Conservation (phyloP, 1,139 yeast genomes). For the Pneumocystis carinii region DNA sequence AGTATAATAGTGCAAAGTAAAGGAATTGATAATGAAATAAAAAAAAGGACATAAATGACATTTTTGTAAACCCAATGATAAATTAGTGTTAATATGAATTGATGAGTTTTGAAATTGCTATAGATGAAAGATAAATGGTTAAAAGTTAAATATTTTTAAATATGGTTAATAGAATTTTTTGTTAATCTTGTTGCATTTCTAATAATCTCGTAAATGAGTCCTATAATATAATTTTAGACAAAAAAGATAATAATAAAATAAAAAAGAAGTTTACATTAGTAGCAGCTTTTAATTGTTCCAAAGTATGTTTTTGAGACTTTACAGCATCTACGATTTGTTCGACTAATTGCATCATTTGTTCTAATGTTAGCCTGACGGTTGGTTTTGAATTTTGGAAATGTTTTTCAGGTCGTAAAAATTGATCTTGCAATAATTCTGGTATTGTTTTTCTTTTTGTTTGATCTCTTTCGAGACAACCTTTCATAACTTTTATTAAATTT, state of each 20-base stretch:
- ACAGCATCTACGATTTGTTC: not conserved
- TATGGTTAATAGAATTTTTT: not conserved
- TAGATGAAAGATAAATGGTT: not conserved
- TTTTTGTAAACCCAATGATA: not conserved
- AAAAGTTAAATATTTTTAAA: not conserved
- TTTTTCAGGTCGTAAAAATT: slow-evolving; percentile 33
- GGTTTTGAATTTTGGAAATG: not conserved
- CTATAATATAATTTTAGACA: not conserved
- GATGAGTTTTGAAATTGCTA: not conserved
- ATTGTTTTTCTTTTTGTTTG: slow-evolving; percentile 58
- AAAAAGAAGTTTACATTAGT: not conserved
- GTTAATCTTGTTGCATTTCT: not conserved
- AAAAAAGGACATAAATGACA: too few relatives aligned
- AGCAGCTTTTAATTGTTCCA: not conserved
- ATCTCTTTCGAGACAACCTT: slow-evolving; percentile 56
- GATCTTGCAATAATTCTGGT: slow-evolving; percentile 41
- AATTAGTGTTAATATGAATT: not conserved
- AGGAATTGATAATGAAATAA: not conserved
- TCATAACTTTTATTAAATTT: slow-evolving; percentile 56
- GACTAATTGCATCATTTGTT: not conserved
- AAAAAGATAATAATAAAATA: not conserved
- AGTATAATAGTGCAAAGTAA: not conserved
- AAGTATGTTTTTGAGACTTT: not conserved
- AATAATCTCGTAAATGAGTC: not conserved
- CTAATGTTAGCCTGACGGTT: not conserved